Percentiles rank a stretch among this genome's conserved stretches.
Evolutionary conservation across 306 rosid species (phyloP).

Genomic region (Vigna mungo): DNA sequence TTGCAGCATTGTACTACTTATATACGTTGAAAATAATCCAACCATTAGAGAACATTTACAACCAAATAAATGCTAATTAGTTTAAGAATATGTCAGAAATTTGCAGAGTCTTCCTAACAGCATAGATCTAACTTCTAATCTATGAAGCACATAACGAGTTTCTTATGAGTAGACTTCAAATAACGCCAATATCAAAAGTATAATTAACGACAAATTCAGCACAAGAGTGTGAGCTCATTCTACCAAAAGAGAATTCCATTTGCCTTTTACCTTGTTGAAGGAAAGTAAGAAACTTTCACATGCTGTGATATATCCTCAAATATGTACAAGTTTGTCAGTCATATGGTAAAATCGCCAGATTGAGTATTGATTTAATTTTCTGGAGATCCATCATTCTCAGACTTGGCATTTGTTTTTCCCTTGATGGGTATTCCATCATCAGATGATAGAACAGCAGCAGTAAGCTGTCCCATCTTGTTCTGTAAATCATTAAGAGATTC

Average conservation of each 20-base stretch:
- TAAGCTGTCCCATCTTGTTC: constrained; percentile 93
- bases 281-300: constrained; percentile 40
- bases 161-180: constrained; percentile 11
- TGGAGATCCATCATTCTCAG: constrained; percentile 53
- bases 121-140: not conserved
- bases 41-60: constrained; percentile 5
- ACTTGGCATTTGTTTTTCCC: constrained; percentile 58
- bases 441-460: constrained; percentile 62
- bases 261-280: constrained; percentile 8
- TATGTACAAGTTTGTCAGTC: constrained; percentile 45
- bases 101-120: constrained; percentile 4
- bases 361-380: constrained; percentile 44
- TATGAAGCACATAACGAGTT: constrained; percentile 13
- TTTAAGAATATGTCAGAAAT: constrained; percentile 9
- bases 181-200: constrained; percentile 17
- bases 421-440: constrained; percentile 57
- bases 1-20: not conserved
- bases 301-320: constrained; percentile 11
- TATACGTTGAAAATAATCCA: not conserved
- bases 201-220: not conserved
- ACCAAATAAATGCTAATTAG: not conserved
- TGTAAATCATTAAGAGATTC: constrained; percentile 90
- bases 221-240: constrained; percentile 19
- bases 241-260: constrained; percentile 36
- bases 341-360: constrained; percentile 18